Percentiles rank a stretch among this genome's conserved stretches.
Evolutionary conservation across 805 yeast species (phyloP).

Genomic region (Lipomyces mesembrius): DNA sequence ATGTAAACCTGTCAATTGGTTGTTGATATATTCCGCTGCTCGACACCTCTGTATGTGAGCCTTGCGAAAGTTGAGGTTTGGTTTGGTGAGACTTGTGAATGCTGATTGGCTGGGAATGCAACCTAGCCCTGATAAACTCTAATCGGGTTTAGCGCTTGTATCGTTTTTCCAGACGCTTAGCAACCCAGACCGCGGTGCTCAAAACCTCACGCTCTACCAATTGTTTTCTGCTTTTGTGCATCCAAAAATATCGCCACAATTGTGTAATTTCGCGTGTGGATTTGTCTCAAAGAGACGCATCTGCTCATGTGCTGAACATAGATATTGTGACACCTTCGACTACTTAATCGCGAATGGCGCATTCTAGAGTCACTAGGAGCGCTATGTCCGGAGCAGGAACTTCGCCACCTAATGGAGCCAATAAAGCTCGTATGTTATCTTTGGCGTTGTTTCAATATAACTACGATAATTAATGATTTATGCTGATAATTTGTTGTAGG

Average conservation of each 20-base stretch:
- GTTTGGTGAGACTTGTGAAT: neutral
- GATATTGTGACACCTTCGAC: neutral
- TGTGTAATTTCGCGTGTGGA: conserved; percentile 9
- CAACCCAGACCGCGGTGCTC: neutral
- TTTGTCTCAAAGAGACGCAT: conserved; percentile 12
- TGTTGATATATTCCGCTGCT: neutral
- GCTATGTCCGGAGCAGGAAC: neutral
- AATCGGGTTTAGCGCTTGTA: neutral
- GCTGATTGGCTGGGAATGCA: neutral
- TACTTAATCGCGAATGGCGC: conserved; percentile 27
- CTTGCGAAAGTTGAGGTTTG: neutral
- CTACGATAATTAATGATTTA: neutral
- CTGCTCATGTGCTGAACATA: conserved; percentile 15
- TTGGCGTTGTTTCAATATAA: neutral
- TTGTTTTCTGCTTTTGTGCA: neutral
- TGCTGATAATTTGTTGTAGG: neutral
- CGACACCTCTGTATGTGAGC: neutral
- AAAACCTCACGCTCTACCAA: neutral
- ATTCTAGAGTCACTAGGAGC: conserved; percentile 26
- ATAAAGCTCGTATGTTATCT: neutral
- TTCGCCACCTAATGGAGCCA: neutral
- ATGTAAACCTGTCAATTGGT: neutral
- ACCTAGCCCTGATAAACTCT: neutral
- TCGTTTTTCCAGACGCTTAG: neutral
- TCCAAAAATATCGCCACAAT: conserved; percentile 13